A percentile compares a stretch with the other conserved stretches of the same genome.
These are phyloP conservation scores for Annona squamosa DNA, from an alignment of 164 flowering plant species.

Conservation along the genomic window DNA sequence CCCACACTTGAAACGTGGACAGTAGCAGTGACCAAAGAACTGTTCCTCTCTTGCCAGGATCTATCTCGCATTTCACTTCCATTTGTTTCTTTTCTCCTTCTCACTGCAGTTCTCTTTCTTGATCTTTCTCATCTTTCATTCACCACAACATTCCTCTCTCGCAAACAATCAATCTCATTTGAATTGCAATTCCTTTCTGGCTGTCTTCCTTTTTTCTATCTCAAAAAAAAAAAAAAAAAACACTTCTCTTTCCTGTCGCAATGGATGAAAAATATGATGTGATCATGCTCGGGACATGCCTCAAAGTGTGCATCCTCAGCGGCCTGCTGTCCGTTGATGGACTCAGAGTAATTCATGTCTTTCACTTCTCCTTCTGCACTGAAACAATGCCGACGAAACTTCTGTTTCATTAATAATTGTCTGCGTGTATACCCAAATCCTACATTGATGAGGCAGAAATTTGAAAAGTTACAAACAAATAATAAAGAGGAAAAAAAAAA, in stretches of 20 bases:
- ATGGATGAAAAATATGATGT: slow-evolving; percentile 35
- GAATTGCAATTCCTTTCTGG: not conserved
- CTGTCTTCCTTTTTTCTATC: not conserved
- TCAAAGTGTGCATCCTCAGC: slow-evolving; percentile 31
- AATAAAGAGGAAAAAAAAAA: too few species aligned
- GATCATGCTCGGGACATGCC: slow-evolving; percentile 25
- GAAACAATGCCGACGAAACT: not conserved
- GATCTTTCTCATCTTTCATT: not conserved
- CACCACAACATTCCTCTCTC: slow-evolving; percentile 4
- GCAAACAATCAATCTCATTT: not conserved
- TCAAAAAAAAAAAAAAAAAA: too few species aligned
- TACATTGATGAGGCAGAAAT: too few species aligned
- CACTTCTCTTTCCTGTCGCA: not conserved
- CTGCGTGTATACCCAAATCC: too few species aligned
- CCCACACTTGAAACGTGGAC: not conserved
- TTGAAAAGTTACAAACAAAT: too few species aligned
- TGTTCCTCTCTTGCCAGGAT: not conserved
- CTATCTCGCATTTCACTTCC: not conserved
- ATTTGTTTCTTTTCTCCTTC: not conserved
- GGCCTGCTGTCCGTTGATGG: slow-evolving; percentile 31
- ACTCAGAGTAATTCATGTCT: slow-evolving; percentile 15
- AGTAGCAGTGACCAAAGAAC: not conserved
- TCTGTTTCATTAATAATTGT: too few species aligned
- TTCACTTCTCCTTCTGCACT: not conserved
- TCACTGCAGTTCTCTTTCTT: not conserved